phyloP scores from a whole-genome alignment of 768 basidiomycete genomes.

The Trametes gibbosa region DNA sequence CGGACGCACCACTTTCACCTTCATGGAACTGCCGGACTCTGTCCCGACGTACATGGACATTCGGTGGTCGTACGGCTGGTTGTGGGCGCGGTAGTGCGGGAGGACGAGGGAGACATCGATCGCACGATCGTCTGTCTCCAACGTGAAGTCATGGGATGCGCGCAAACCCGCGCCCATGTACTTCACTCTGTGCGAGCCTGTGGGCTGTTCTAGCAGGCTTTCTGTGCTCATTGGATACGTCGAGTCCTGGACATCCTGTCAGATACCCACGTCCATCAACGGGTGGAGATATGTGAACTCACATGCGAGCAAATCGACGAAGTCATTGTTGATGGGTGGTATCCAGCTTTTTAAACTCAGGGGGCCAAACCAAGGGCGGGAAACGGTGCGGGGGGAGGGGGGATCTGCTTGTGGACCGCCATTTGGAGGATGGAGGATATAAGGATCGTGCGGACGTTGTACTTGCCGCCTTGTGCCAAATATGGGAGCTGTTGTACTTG shows the following conservation, averaged over 20 bases:
- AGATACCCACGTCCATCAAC: slow-evolving; percentile 1
- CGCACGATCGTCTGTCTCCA: slow-evolving; percentile 49
- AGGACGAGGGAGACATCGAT: slow-evolving; percentile 68
- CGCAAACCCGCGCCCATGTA: slow-evolving; percentile 52
- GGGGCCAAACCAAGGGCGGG: neutral
- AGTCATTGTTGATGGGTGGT: slow-evolving; percentile 8
- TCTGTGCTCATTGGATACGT: slow-evolving; percentile 25
- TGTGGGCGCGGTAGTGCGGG: slow-evolving; percentile 75
- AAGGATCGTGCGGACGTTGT: slow-evolving; percentile 11
- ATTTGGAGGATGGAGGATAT: slow-evolving; percentile 9
- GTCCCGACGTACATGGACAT: slow-evolving; percentile 66
- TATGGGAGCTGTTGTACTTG: slow-evolving; percentile 16
- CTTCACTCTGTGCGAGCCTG: slow-evolving; percentile 61
- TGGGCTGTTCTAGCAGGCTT: slow-evolving; percentile 30
- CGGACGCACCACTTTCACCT: slow-evolving; percentile 68
- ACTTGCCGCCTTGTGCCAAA: slow-evolving; percentile 15
- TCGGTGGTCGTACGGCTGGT: slow-evolving; percentile 70
- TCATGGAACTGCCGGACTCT: slow-evolving; percentile 48
- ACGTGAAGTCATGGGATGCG: slow-evolving; percentile 56
- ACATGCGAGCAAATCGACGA: slow-evolving; percentile 21
- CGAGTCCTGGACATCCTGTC: slow-evolving; percentile 17
- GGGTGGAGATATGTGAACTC: neutral
- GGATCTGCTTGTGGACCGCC: neutral
- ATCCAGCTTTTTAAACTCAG: neutral
- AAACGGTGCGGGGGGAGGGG: neutral